Percentiles rank a stretch among this genome's conserved stretches.
phyloP scores from a whole-genome alignment of 2,329 filamentous ascomycete genomes.

The Fusarium torulosum region DNA sequence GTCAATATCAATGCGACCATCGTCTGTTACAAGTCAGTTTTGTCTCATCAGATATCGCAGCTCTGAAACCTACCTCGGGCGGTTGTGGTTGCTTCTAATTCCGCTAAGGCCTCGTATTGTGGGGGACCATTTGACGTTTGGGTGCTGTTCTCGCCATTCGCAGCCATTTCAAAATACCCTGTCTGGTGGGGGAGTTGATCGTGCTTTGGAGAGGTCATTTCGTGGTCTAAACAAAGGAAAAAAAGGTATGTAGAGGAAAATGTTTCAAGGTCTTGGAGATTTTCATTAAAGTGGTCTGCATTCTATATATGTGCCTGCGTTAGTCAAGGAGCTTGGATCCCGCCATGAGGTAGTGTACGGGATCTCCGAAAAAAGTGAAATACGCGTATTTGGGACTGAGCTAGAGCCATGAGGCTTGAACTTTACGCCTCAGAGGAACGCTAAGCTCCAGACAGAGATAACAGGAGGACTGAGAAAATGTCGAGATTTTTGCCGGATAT shows the following conservation, averaged over 20 bases:
- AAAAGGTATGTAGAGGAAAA: no score
- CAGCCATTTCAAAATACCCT: background rate
- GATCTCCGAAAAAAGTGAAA: background rate
- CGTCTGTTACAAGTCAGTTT: background rate
- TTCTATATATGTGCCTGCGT: background rate
- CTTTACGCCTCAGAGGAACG: no score
- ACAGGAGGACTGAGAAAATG: no score
- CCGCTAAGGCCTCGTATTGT: background rate
- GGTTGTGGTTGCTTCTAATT: conserved; percentile 2
- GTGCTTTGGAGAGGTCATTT: background rate
- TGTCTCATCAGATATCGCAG: no score
- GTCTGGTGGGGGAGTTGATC: background rate
- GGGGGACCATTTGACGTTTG: background rate
- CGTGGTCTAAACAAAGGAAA: no score
- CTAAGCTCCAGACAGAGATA: no score
- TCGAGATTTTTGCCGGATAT: no score
- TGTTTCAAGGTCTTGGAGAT: no score
- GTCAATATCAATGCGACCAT: conserved; percentile 26
- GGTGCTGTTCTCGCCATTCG: background rate
- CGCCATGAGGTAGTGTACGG: no score
- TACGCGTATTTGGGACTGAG: background rate
- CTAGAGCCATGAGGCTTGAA: no score
- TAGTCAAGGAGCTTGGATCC: no score
- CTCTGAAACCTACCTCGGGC: background rate
- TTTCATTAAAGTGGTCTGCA: no score